Base-by-base conservation (phyloP, 306 rosid genomes). In the Carpinus fangiana region DNA sequence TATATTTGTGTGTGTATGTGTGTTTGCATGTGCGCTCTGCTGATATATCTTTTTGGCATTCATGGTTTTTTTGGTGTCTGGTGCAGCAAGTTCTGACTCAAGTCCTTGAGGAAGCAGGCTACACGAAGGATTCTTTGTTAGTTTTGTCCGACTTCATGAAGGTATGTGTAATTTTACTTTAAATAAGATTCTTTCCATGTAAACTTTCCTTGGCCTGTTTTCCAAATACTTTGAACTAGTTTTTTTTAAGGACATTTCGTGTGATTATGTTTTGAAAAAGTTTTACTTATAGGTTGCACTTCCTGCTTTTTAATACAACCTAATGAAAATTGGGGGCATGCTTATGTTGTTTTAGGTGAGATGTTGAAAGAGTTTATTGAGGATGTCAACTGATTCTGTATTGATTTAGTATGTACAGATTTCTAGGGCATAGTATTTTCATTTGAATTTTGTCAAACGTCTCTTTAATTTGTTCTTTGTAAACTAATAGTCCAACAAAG, bases 71-170 rank as follows among this genome's bases (percentile, higher is more conserved):
- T 72, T 62, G 70, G 41, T 78, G 67, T 65, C 61, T 73, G 70
- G 26, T 76, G 55, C 92, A 92, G 97, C 87, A 86, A 82, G 95
- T 92, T 74, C 79, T 92, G 82, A 76, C 85, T 72, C 88, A 76
- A 57, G 91, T 92, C 71, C 93, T 92, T n/a, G 95, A 88, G 88
- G 97, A 92, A 76, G 89, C 97, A 43, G 97, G 95, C 76, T 90
- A 88, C 80, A 38, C 84, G 74, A 92, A 76, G 82, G 89, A 87
- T 79, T 87, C 94, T 36, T 81, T 74, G 23, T 73, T 92, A 73
- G 81, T 78, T 78, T 76, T 87, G 82, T 84, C 89, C 13, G 97
- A 92, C 88, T 92, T 90, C 87, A 77, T 80, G 84, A 88, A 88
- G 97, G 97, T 92, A 90, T 8, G 38, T 76, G 45, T 73, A 55